Conservation (phyloP, 495 filamentous ascomycete species). For the Hypoxylon perforatum region DNA sequence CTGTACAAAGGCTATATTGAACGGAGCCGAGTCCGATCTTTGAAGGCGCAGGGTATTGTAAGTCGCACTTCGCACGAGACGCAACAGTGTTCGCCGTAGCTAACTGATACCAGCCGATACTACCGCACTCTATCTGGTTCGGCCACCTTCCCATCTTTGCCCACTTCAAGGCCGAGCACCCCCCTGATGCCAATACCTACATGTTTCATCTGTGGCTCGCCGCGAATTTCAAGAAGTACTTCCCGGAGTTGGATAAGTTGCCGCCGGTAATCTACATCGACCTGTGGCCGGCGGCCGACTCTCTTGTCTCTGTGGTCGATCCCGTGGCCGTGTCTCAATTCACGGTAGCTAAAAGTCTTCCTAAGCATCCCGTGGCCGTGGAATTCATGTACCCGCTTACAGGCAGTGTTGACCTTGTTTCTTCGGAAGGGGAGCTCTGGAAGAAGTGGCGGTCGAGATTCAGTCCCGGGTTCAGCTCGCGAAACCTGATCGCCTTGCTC, state of each 20-base stretch:
- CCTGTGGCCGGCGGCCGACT: conserved; percentile 53
- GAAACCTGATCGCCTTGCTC: conserved; percentile 50
- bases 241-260: conserved; percentile 38
- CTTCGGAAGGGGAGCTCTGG: conserved; percentile 50
- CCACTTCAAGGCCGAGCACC: conserved; percentile 34
- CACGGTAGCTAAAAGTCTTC: conserved; percentile 35
- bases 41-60: conserved; percentile 45
- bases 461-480: conserved; percentile 52
- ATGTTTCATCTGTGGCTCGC: conserved; percentile 38
- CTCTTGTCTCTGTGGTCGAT: conserved; percentile 49
- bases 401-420: conserved; percentile 44
- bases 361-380: conserved; percentile 12
- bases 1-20: conserved; percentile 35
- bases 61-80: conserved; percentile 16
- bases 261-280: conserved; percentile 56
- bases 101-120: conserved; percentile 35
- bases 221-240: conserved; percentile 42
- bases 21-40: conserved; percentile 30
- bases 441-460: conserved; percentile 52
- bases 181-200: conserved; percentile 43
- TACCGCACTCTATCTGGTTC: conserved; percentile 42
- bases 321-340: conserved; percentile 50
- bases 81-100: not conserved
- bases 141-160: conserved; percentile 42
- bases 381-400: conserved; percentile 46